phyloP scores from a whole-genome alignment of 371 early-diverging fungal species.

The Mucor mucedo region DNA sequence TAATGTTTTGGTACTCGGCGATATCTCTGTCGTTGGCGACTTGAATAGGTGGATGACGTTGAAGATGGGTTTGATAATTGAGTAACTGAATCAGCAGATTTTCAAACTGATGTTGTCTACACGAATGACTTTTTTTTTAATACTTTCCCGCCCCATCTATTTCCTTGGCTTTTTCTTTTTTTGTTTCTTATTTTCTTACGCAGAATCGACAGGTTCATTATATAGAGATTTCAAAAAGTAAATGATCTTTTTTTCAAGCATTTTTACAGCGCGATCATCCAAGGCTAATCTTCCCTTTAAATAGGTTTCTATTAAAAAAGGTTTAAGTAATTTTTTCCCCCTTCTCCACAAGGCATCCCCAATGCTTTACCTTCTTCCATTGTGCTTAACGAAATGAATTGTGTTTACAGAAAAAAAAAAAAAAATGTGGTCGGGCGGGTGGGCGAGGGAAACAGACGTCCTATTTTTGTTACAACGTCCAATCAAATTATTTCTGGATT shows the following conservation, averaged over 20 bases:
- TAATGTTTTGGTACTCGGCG: slow-evolving; percentile 43
- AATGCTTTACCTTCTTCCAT: slow-evolving; percentile 19
- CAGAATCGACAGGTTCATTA: slow-evolving; percentile 38
- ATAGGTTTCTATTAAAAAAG: slow-evolving; percentile 15
- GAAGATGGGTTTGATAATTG: slow-evolving; percentile 45
- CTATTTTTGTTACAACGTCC: too few species aligned
- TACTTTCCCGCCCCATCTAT: too few species aligned
- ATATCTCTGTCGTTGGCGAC: slow-evolving; percentile 56
- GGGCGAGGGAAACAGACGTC: background rate
- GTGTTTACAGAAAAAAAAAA: background rate
- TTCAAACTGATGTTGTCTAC: slow-evolving; percentile 43
- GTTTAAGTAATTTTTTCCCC: too few species aligned
- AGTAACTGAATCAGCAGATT: slow-evolving; percentile 37
- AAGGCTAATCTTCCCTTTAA: slow-evolving; percentile 44
- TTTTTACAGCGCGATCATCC: slow-evolving; percentile 46
- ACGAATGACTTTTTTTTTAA: background rate
- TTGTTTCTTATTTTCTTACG: slow-evolving; percentile 23
- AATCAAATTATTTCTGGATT: too few species aligned
- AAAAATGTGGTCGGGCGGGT: too few species aligned
- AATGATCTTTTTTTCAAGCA: slow-evolving; percentile 40
- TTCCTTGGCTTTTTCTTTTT: background rate
- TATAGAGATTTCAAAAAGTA: slow-evolving; percentile 34
- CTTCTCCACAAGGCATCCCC: too few species aligned
- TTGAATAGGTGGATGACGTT: slow-evolving; percentile 47
- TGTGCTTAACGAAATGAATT: background rate